Percentiles rank a stretch among this genome's conserved stretches.
Conservation (phyloP, 75 land plant genomes). For the Cunninghamia lanceolata region DNA sequence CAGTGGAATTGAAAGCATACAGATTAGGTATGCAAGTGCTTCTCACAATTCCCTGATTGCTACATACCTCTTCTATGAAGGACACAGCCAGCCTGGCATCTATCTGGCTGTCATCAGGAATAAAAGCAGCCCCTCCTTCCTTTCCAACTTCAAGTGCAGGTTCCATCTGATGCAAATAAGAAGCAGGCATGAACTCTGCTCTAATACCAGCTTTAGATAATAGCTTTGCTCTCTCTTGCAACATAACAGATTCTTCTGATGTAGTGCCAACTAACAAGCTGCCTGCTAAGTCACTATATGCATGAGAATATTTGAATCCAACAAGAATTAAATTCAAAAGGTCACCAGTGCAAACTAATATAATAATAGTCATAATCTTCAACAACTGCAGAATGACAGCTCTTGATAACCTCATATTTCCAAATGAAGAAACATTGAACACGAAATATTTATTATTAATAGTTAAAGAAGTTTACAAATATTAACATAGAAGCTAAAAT, state of each 20-base stretch:
- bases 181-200: constrained; percentile 54
- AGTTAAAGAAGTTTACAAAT: background rate
- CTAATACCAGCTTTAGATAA: constrained; percentile 65
- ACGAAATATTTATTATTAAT: background rate
- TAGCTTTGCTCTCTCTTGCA: constrained; percentile 49
- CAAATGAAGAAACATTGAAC: background rate
- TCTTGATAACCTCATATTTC: background rate
- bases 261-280: constrained; percentile 77
- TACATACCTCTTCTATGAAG: constrained; percentile 47
- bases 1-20: background rate
- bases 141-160: constrained; percentile 66
- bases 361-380: background rate
- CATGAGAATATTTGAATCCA: background rate
- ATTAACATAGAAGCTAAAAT: background rate
- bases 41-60: background rate
- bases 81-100: constrained; percentile 76
- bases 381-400: constrained; percentile 3
- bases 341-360: background rate
- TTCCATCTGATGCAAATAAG: constrained; percentile 43
- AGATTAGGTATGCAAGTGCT: background rate
- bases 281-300: constrained; percentile 37
- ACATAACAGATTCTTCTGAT: constrained; percentile 30
- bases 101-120: constrained; percentile 83
- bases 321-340: background rate
- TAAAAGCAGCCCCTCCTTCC: constrained; percentile 66